Conservation (phyloP, 495 filamentous ascomycete genomes). For the Articulospora tetracladia region DNA sequence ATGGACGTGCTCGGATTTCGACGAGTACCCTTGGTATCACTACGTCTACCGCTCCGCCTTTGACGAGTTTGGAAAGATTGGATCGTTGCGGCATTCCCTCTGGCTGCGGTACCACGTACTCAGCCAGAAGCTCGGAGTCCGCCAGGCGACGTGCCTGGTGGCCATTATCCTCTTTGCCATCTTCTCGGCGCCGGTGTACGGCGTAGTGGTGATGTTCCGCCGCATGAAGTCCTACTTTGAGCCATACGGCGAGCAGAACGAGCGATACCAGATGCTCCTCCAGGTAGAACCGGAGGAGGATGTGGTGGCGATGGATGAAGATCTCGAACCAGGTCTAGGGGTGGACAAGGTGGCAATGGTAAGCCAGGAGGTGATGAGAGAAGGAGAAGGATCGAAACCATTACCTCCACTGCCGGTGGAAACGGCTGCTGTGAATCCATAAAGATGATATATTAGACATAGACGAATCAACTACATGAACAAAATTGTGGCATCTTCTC, state of each 20-base stretch:
- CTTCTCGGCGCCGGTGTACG: not conserved
- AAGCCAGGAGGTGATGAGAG: too few species aligned
- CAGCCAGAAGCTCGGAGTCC: not conserved
- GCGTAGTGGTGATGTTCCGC: not conserved
- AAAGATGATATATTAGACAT: too few species aligned
- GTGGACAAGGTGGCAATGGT: too few species aligned
- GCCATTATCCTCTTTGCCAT: not conserved
- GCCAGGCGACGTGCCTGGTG: not conserved
- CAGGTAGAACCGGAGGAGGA: not conserved
- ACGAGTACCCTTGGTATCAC: constrained; percentile 6
- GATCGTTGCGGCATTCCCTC: not conserved
- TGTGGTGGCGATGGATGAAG: not conserved
- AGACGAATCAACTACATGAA: too few species aligned
- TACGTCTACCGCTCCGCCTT: constrained; percentile 13
- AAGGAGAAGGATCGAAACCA: too few species aligned
- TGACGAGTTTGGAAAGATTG: constrained; percentile 14
- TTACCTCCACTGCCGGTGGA: too few species aligned
- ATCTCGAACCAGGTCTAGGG: too few species aligned
- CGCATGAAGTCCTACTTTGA: not conserved
- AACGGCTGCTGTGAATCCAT: too few species aligned
- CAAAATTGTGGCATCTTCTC: too few species aligned
- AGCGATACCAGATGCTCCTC: not conserved
- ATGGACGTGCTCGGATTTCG: constrained; percentile 6
- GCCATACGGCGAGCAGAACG: not conserved
- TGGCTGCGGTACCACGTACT: not conserved